phyloP scores from a whole-genome alignment of 2,329 filamentous ascomycete genomes.

The Phialophora macrospora region DNA sequence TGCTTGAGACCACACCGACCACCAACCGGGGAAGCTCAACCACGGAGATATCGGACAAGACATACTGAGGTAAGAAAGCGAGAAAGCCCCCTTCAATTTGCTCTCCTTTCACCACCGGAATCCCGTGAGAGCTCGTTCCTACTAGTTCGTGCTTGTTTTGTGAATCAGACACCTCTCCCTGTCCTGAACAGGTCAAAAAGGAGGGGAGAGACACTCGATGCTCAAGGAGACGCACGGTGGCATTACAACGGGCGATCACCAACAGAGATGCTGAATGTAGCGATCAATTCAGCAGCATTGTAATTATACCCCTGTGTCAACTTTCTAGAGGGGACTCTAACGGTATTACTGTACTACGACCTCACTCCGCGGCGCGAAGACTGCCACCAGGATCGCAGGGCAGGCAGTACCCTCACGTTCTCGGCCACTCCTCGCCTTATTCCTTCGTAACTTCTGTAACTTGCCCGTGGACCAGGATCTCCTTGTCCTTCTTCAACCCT shows the following conservation, averaged over 20 bases:
- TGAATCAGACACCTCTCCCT: too few species aligned
- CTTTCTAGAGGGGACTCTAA: neutral
- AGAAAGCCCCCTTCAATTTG: too few species aligned
- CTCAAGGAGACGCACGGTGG: neutral
- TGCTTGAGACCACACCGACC: too few species aligned
- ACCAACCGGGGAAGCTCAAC: too few species aligned
- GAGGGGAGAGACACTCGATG: too few species aligned
- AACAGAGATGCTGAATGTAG: neutral
- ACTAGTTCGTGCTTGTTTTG: too few species aligned
- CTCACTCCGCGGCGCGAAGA: neutral
- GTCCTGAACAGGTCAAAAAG: too few species aligned
- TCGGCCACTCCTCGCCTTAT: neutral
- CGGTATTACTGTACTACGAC: neutral
- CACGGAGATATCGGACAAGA: too few species aligned
- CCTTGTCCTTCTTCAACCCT: conserved; percentile 20
- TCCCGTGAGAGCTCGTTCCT: too few species aligned
- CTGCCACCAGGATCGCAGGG: neutral
- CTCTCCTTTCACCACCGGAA: too few species aligned
- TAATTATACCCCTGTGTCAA: neutral
- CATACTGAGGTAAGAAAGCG: too few species aligned
- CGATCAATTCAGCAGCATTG: neutral
- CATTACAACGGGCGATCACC: neutral
- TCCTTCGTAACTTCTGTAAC: conserved; percentile 20
- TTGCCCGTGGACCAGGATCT: conserved; percentile 11
- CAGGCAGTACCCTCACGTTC: neutral